Conservation (phyloP, 495 filamentous ascomycete species). For the Neurospora pannonica region DNA sequence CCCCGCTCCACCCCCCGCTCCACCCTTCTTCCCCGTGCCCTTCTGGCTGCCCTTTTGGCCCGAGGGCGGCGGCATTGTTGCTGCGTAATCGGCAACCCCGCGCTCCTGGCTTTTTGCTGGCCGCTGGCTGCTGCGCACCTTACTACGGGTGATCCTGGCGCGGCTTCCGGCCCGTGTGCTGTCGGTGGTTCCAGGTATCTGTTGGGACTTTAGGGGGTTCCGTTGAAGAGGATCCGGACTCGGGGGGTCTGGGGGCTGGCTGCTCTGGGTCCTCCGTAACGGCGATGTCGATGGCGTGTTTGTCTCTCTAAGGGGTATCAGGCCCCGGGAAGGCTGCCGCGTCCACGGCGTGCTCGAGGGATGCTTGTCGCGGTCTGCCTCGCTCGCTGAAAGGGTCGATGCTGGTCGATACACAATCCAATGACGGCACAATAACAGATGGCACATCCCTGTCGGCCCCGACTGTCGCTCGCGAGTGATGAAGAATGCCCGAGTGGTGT, state of each 20-base stretch:
- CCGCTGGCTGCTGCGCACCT: background rate
- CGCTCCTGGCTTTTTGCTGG: background rate
- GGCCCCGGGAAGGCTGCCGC: background rate
- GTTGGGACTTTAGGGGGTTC: background rate
- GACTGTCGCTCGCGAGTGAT: background rate
- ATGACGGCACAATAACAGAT: background rate
- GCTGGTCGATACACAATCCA: background rate
- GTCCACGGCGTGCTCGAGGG: background rate
- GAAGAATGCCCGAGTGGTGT: background rate
- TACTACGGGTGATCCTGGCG: background rate
- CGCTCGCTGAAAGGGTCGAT: background rate
- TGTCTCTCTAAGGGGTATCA: background rate
- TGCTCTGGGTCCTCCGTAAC: background rate
- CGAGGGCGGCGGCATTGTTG: conserved; percentile 40
- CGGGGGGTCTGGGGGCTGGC: background rate
- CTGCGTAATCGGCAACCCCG: background rate
- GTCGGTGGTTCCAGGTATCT: background rate
- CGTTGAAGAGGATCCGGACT: background rate
- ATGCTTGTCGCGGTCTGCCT: background rate
- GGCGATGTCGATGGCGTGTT: background rate
- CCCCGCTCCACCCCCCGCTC: too few relatives aligned
- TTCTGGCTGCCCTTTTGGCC: conserved; percentile 64
- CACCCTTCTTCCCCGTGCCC: conserved; percentile 65
- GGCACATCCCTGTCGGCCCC: background rate
- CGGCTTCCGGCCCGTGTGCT: background rate